Conservation (phyloP, 2,329 filamentous ascomycete genomes). For the Arachnopeziza araneosa region DNA sequence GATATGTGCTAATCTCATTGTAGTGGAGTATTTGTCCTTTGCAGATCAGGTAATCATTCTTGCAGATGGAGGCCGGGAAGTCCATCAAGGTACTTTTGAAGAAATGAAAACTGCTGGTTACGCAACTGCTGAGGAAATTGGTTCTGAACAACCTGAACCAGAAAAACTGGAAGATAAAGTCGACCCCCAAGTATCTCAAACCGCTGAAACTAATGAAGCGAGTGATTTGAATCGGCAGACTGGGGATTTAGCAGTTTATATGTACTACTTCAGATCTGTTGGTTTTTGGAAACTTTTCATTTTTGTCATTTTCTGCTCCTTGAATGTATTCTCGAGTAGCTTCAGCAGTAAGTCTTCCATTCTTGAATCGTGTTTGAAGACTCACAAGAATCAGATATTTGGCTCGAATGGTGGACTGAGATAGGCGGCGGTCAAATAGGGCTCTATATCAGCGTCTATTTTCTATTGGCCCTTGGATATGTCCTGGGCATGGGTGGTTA, state of each 20-base stretch:
- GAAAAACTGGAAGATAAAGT: background rate
- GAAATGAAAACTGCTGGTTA: conserved; percentile 25
- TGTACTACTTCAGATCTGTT: background rate
- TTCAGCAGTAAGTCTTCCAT: background rate
- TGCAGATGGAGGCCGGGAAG: conserved; percentile 28
- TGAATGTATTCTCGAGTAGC: background rate
- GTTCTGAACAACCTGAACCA: background rate
- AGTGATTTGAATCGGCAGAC: background rate
- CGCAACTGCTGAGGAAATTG: background rate
- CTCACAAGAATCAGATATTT: background rate
- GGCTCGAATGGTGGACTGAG: background rate
- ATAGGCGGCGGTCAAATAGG: background rate
- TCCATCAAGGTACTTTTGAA: conserved; percentile 34
- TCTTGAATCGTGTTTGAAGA: background rate
- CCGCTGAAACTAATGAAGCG: background rate
- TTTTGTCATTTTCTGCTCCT: background rate
- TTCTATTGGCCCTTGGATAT: background rate
- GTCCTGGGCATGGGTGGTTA: background rate
- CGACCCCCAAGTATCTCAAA: background rate
- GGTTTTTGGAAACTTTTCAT: background rate
- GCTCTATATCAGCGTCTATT: background rate
- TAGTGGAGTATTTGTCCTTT: conserved; percentile 31
- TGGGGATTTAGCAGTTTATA: background rate
- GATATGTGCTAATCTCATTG: background rate
- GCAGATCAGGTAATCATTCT: conserved; percentile 38